These are phyloP conservation scores for Bolboschoenus planiculmis DNA, from an alignment of 176 grass and related monocot genomes.

Conservation along the genomic window DNA sequence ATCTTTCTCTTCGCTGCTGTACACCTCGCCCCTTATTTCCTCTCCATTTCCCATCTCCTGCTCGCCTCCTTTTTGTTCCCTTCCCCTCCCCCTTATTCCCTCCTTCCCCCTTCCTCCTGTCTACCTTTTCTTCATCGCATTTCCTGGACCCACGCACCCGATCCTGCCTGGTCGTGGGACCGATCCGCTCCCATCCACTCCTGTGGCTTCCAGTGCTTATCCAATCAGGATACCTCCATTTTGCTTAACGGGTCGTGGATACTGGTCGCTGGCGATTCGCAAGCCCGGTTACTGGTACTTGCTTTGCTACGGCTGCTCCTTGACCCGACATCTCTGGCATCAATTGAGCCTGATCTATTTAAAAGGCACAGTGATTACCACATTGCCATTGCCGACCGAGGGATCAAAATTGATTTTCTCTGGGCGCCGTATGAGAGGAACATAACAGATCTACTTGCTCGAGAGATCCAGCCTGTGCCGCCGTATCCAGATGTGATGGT, in stretches of 20 bases:
- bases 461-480: conserved; percentile 41
- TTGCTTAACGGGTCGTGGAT: conserved; percentile 89
- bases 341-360: conserved; percentile 76
- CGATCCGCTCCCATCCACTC: conserved; percentile 32
- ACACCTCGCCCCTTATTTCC: conserved; percentile 78
- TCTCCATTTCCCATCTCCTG: conserved; percentile 56
- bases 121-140: conserved; percentile 40
- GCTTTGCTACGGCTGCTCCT: conserved; percentile 75
- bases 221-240: conserved; percentile 55
- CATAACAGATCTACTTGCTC: conserved; percentile 53
- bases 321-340: conserved; percentile 39
- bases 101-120: conserved; percentile 35
- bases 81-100: neutral
- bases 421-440: conserved; percentile 89
- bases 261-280: conserved; percentile 83
- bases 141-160: conserved; percentile 29
- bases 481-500: conserved; percentile 67
- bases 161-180: conserved; percentile 56
- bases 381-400: conserved; percentile 32
- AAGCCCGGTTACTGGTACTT: conserved; percentile 80
- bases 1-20: conserved; percentile 88
- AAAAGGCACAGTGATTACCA: conserved; percentile 80
- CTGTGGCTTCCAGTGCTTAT: conserved; percentile 65
- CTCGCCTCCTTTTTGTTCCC: conserved; percentile 33
- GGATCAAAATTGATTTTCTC: conserved; percentile 76